Evolutionary conservation across 257 asterid genomes (phyloP).

Genomic region (Osmanthus fragrans): DNA sequence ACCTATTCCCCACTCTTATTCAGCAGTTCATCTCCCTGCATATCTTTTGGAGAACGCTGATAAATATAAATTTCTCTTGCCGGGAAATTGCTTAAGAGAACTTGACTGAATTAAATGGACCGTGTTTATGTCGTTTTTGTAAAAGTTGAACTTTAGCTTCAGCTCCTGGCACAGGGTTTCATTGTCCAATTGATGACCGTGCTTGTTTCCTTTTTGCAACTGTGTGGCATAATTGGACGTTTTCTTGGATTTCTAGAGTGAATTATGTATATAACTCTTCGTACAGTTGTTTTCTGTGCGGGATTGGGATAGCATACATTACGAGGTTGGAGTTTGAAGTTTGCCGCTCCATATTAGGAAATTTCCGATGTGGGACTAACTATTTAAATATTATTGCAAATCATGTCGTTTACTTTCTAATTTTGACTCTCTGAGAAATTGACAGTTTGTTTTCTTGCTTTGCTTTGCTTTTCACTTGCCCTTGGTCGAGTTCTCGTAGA

Average conservation of each 20-base stretch:
- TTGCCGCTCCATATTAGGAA: slow-evolving; percentile 29
- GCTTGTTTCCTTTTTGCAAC: slow-evolving; percentile 41
- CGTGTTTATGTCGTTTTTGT: slow-evolving; percentile 24
- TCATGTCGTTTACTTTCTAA: neutral
- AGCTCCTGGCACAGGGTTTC: slow-evolving; percentile 36
- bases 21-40: slow-evolving; percentile 79
- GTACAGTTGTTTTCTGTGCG: slow-evolving; percentile 28
- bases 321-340: slow-evolving; percentile 22
- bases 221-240: slow-evolving; percentile 31
- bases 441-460: neutral
- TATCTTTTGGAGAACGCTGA: slow-evolving; percentile 68
- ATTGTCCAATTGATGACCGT: slow-evolving; percentile 37
- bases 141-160: slow-evolving; percentile 42
- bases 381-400: slow-evolving; percentile 15
- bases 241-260: slow-evolving; percentile 45
- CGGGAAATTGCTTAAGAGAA: slow-evolving; percentile 81
- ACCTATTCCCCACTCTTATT: slow-evolving; percentile 83
- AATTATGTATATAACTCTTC: slow-evolving; percentile 37
- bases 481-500: neutral
- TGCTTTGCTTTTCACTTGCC: neutral
- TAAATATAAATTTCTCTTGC: slow-evolving; percentile 62
- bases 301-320: slow-evolving; percentile 13
- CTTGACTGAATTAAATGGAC: slow-evolving; percentile 37
- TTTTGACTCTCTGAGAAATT: neutral
- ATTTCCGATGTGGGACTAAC: slow-evolving; percentile 39